Conservation (phyloP, 768 basidiomycete species). For the Leucosporidium scottii region DNA sequence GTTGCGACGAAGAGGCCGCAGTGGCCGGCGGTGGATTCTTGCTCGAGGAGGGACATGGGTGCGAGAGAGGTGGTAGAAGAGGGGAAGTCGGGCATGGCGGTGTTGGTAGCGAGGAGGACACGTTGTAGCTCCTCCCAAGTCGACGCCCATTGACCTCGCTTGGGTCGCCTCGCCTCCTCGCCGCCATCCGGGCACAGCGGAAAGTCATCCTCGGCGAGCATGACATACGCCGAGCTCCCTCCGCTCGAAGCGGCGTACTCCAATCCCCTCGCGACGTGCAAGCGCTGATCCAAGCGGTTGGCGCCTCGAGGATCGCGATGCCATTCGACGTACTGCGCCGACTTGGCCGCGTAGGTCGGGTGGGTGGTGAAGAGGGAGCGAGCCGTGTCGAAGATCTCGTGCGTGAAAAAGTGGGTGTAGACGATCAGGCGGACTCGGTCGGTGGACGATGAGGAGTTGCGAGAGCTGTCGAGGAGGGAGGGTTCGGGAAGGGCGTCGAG, state of each 20-base stretch:
- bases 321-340: constrained; percentile 15
- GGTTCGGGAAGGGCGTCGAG: constrained; percentile 19
- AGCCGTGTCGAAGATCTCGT: constrained; percentile 12
- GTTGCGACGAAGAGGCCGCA: constrained; percentile 23
- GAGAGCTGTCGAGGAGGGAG: background rate
- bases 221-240: constrained; percentile 11
- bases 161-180: background rate
- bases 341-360: constrained; percentile 1
- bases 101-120: constrained; percentile 11
- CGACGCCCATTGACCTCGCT: background rate
- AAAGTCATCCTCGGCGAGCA: constrained; percentile 25
- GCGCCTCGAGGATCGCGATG: constrained; percentile 7
- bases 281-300: constrained; percentile 19
- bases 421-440: constrained; percentile 15
- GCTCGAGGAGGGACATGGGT: background rate
- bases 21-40: constrained; percentile 3
- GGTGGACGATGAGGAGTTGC: background rate
- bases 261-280: constrained; percentile 21
- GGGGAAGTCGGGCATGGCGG: constrained; percentile 6
- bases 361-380: background rate
- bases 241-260: constrained; percentile 1
- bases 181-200: constrained; percentile 11
- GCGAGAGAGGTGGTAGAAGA: background rate
- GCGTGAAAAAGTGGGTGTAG: constrained; percentile 22
- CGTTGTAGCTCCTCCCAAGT: constrained; percentile 8